Conservation (phyloP, 2,329 filamentous ascomycete species). For the Ceratocystis alfenasii region DNA sequence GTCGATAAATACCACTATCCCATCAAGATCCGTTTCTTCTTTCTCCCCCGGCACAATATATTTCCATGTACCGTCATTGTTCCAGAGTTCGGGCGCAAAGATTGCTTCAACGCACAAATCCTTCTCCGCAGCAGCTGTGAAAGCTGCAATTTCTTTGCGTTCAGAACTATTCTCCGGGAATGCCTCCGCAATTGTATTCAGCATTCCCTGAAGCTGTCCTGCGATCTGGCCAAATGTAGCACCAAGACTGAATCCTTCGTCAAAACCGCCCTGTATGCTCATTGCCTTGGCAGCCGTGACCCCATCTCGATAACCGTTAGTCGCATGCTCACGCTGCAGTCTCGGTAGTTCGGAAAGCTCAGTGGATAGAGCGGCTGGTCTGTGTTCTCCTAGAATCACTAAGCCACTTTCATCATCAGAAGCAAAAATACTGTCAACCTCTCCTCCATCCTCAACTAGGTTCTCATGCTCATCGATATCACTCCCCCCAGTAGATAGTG, state of each 20-base stretch:
- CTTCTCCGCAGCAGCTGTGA: constrained; percentile 40
- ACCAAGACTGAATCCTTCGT: constrained; percentile 77
- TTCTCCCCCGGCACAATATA: constrained; percentile 39
- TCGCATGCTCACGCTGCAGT: constrained; percentile 64
- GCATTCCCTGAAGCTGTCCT: constrained; percentile 61
- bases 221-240: constrained; percentile 64
- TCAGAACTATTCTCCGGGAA: constrained; percentile 28
- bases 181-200: constrained; percentile 57
- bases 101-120: constrained; percentile 52
- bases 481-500: not conserved
- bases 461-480: not conserved
- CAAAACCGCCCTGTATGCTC: constrained; percentile 77
- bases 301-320: constrained; percentile 82
- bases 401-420: constrained; percentile 5
- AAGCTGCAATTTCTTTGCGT: constrained; percentile 25
- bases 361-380: not conserved
- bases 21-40: constrained; percentile 25
- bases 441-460: not conserved
- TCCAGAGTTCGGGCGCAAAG: constrained; percentile 56
- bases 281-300: constrained; percentile 61
- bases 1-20: constrained; percentile 44
- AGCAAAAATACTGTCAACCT: constrained; percentile 21
- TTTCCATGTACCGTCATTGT: constrained; percentile 58
- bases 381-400: not conserved
- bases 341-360: constrained; percentile 54